Conservation (phyloP, 768 basidiomycete genomes). For the Melanogaster broomeanus region DNA sequence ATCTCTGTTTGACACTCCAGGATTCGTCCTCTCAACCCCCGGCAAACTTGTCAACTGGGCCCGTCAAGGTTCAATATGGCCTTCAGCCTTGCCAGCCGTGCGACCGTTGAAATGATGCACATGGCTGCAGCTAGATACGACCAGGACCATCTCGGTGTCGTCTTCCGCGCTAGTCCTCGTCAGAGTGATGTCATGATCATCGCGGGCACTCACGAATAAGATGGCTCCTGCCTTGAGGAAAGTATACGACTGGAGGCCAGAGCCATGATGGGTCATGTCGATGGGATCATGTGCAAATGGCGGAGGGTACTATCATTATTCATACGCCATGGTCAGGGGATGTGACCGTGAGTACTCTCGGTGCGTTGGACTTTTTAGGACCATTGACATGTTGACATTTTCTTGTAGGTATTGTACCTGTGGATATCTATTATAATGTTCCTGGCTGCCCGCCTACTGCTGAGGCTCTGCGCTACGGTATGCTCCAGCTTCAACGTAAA, state of each 20-base stretch:
- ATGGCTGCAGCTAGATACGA: conserved; percentile 99
- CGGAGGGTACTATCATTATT: conserved; percentile 96
- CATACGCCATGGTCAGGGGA: conserved; percentile 98
- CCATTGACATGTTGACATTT: conserved; percentile 7
- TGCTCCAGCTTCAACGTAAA: conserved; percentile 96
- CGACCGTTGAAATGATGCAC: conserved; percentile 99
- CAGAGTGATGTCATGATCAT: conserved; percentile 99
- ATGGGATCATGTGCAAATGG: conserved; percentile 99
- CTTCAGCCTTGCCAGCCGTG: conserved; percentile 98
- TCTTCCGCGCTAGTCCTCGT: conserved; percentile 98
- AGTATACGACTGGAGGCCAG: conserved; percentile 99
- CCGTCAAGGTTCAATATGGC: conserved; percentile 98
- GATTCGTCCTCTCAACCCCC: conserved; percentile 94
- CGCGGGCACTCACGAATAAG: conserved; percentile 98
- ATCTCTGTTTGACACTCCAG: conserved; percentile 41
- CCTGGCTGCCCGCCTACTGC: conserved; percentile 94
- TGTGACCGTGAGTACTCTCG: conserved; percentile 79
- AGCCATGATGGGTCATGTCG: conserved; percentile 99
- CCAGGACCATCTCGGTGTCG: conserved; percentile 94
- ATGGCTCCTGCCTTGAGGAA: conserved; percentile 98
- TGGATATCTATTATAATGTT: conserved; percentile 98
- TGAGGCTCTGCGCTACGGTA: conserved; percentile 95
- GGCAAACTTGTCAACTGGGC: conserved; percentile 99
- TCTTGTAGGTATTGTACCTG: conserved; percentile 84
- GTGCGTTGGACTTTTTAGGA: conserved; percentile 3